Percentiles rank a stretch among this genome's conserved stretches.
Conservation (phyloP, 768 basidiomycete genomes). For the Leucocoprinus leucothites region DNA sequence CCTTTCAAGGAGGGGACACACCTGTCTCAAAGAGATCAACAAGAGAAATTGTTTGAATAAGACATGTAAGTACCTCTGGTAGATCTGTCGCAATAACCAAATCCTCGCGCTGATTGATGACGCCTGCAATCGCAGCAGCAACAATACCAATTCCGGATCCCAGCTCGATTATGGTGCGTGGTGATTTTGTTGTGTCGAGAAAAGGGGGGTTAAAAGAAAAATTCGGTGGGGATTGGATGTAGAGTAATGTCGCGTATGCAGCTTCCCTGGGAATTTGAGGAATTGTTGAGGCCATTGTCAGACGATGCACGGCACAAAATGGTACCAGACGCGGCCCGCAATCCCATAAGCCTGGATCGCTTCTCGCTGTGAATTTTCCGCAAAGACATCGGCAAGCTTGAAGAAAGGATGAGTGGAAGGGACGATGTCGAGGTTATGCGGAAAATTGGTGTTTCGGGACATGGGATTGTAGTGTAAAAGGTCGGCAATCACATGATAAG, state of each 20-base stretch:
- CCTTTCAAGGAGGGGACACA: slow-evolving; percentile 41
- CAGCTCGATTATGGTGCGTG: slow-evolving; percentile 59
- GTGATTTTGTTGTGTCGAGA: slow-evolving; percentile 21
- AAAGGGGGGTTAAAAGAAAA: slow-evolving; percentile 57
- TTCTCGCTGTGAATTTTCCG: slow-evolving; percentile 40
- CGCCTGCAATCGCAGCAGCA: slow-evolving; percentile 34
- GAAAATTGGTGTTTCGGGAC: not conserved
- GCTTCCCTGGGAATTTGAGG: slow-evolving; percentile 57
- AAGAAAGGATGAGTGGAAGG: slow-evolving; percentile 18
- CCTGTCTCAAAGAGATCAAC: slow-evolving; percentile 23
- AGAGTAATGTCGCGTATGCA: slow-evolving; percentile 55
- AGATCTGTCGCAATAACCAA: slow-evolving; percentile 69
- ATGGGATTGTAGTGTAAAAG: too few species aligned
- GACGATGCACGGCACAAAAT: slow-evolving; percentile 9
- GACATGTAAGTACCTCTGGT: slow-evolving; percentile 51
- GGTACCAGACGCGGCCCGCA: slow-evolving; percentile 81
- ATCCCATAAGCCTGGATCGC: slow-evolving; percentile 77
- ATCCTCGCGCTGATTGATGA: slow-evolving; percentile 39
- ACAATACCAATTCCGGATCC: slow-evolving; percentile 78
- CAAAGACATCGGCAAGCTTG: slow-evolving; percentile 24
- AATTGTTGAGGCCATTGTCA: not conserved
- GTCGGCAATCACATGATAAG: slow-evolving; percentile 18
- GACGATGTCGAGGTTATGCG: slow-evolving; percentile 21
- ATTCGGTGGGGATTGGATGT: slow-evolving; percentile 38
- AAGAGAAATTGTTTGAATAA: not conserved